phyloP scores from a whole-genome alignment of 495 filamentous ascomycete genomes.

The Elasticomyces elasticus region DNA sequence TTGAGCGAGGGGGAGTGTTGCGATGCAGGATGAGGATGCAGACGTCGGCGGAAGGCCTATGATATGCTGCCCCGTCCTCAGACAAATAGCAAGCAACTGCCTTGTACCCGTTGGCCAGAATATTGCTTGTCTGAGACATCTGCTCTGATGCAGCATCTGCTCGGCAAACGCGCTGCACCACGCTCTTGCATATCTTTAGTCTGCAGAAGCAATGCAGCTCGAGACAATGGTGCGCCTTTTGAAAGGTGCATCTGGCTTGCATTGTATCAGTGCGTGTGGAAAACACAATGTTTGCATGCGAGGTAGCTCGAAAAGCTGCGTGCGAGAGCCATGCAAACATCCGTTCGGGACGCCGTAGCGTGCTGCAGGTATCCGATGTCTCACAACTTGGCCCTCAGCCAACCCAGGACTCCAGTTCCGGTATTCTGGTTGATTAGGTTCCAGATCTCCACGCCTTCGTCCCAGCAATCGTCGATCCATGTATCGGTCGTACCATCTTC shows the following conservation, averaged over 20 bases:
- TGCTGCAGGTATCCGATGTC: constrained; percentile 4
- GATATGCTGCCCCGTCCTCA: not conserved
- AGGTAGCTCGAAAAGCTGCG: not conserved
- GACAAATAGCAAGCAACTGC: constrained; percentile 1
- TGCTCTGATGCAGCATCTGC: not conserved
- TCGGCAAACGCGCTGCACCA: not conserved
- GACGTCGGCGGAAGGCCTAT: not conserved
- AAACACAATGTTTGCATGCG: not conserved
- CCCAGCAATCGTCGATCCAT: constrained; percentile 38
- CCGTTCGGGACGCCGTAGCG: not conserved
- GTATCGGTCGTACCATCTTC: constrained; percentile 39
- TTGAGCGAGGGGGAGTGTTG: not conserved
- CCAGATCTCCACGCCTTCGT: constrained; percentile 42
- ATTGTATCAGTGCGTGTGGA: not conserved
- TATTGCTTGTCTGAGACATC: constrained; percentile 5
- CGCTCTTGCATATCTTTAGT: not conserved
- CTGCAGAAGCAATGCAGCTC: not conserved
- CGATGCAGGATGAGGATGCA: not conserved
- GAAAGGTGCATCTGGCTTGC: not conserved
- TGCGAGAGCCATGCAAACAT: not conserved
- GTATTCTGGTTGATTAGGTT: constrained; percentile 24
- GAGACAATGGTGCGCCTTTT: not conserved
- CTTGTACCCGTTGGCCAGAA: not conserved
- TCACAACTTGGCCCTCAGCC: constrained; percentile 17
- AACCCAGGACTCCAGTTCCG: not conserved